Percentiles rank a stretch among this genome's conserved stretches.
These are phyloP conservation scores for Rubus idaeus DNA, from an alignment of 306 rosid genomes.

Conservation along the genomic window DNA sequence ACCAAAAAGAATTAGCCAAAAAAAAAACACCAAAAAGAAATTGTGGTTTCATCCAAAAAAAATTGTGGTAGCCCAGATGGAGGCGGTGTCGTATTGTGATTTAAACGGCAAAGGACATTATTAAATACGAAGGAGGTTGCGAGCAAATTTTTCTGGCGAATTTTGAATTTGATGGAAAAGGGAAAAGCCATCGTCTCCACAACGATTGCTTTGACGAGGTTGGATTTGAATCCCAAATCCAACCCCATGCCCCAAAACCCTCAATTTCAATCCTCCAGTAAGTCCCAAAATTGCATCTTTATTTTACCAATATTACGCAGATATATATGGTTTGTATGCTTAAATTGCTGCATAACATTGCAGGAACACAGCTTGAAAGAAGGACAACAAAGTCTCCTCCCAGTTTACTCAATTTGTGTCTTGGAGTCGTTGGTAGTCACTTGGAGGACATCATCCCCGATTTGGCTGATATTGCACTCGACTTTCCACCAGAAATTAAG, in stretches of 20 bases:
- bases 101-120: not conserved
- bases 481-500: slow-evolving; percentile 78
- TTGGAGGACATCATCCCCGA: slow-evolving; percentile 77
- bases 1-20: too few relatives aligned
- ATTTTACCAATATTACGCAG: not conserved
- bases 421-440: slow-evolving; percentile 78
- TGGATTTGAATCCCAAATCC: slow-evolving; percentile 53
- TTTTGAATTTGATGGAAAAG: slow-evolving; percentile 61
- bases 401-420: slow-evolving; percentile 66
- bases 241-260: slow-evolving; percentile 30
- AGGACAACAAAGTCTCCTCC: slow-evolving; percentile 56
- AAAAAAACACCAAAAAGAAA: too few relatives aligned
- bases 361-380: slow-evolving; percentile 48
- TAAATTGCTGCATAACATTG: not conserved
- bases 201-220: slow-evolving; percentile 41
- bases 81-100: not conserved
- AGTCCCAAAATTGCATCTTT: slow-evolving; percentile 4
- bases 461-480: slow-evolving; percentile 61
- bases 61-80: too few relatives aligned
- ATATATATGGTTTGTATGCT: not conserved
- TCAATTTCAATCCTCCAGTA: slow-evolving; percentile 41
- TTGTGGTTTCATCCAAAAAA: too few relatives aligned
- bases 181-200: slow-evolving; percentile 37
- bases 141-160: not conserved
- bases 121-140: not conserved